A percentile compares a stretch with the other conserved stretches of the same genome.
These are phyloP conservation scores for Sporothrix mexicana DNA, from an alignment of 2,329 filamentous ascomycete genomes.

Conservation along the genomic window DNA sequence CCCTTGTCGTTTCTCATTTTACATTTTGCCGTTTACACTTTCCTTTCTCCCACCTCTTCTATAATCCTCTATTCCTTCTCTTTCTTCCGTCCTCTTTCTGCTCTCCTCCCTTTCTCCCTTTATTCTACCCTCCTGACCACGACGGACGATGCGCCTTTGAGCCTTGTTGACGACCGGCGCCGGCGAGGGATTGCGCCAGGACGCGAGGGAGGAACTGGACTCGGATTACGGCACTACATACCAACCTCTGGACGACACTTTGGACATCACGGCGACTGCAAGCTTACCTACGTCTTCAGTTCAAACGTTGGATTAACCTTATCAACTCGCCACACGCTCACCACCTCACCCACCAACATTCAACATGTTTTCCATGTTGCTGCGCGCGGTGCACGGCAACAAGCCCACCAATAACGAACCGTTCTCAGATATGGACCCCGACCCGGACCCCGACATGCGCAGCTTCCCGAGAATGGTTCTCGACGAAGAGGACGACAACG, in stretches of 20 bases:
- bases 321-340: neutral
- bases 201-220: constrained; percentile 34
- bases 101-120: neutral
- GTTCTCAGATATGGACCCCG: constrained; percentile 35
- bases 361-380: constrained; percentile 44
- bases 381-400: constrained; percentile 44
- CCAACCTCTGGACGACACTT: neutral
- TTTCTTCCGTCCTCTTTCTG: neutral
- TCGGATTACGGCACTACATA: neutral
- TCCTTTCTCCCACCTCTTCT: neutral
- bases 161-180: constrained; percentile 15
- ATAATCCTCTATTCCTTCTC: neutral
- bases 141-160: constrained; percentile 33
- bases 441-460: constrained; percentile 38
- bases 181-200: constrained; percentile 35
- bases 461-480: neutral
- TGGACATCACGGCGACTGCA: no score
- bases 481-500: constrained; percentile 17
- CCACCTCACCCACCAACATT: neutral
- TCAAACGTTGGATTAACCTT: neutral
- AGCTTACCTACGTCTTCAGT: no score
- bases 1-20: neutral
- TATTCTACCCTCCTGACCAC: neutral
- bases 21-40: neutral
- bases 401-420: constrained; percentile 35